A percentile compares a stretch with the other conserved stretches of the same genome.
These are phyloP conservation scores for Colletotrichum nymphaeae DNA, from an alignment of 2,329 filamentous ascomycete species.

Conservation along the genomic window DNA sequence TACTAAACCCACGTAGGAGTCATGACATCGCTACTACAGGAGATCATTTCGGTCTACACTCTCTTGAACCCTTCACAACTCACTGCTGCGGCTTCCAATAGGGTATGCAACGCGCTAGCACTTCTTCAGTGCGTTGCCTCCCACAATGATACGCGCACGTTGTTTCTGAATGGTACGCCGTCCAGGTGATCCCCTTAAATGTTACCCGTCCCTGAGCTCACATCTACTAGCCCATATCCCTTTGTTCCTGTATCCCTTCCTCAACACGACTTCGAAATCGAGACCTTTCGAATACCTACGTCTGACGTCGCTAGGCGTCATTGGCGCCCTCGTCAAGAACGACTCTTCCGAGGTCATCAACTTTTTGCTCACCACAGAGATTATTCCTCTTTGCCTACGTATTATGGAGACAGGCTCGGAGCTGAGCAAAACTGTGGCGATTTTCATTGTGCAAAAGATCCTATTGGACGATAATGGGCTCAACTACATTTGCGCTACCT, in stretches of 20 bases:
- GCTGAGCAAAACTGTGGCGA: conserved; percentile 97
- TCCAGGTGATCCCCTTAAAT: neutral
- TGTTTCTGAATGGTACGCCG: conserved; percentile 88
- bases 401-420: conserved; percentile 99
- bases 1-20: conserved; percentile 71
- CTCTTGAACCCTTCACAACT: conserved; percentile 96
- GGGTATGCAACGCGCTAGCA: conserved; percentile 96
- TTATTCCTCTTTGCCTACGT: conserved; percentile 94
- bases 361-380: conserved; percentile 97
- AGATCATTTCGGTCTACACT: conserved; percentile 99
- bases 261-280: conserved; percentile 98
- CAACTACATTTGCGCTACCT: conserved; percentile 98
- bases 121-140: conserved; percentile 97
- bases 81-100: conserved; percentile 95
- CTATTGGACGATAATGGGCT: conserved; percentile 95
- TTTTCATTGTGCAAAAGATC: conserved; percentile 99
- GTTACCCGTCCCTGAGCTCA: conserved; percentile 33
- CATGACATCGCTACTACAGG: conserved; percentile 96
- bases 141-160: conserved; percentile 92
- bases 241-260: conserved; percentile 95
- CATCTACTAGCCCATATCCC: conserved; percentile 84
- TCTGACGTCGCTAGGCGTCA: conserved; percentile 94
- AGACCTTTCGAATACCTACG: conserved; percentile 97
- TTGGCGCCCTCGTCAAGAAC: conserved; percentile 97
- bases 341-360: conserved; percentile 99